These are phyloP conservation scores for Monilinia aucupariae DNA, from an alignment of 2,329 filamentous ascomycete species.

Conservation along the genomic window DNA sequence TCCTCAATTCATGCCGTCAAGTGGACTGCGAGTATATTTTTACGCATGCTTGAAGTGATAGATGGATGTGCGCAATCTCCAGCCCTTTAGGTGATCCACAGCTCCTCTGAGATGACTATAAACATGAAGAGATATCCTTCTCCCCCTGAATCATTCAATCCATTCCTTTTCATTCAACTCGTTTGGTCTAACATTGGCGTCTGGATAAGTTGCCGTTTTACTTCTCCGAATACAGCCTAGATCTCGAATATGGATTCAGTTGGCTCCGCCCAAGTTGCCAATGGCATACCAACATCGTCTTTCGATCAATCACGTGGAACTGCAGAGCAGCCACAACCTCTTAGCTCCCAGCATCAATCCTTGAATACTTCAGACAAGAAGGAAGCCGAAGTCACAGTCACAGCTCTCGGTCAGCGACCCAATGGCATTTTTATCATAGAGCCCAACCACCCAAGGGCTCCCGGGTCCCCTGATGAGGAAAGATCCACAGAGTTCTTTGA, in stretches of 20 bases:
- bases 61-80: slow-evolving; percentile 7
- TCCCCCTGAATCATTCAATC: not conserved
- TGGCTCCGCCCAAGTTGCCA: not conserved
- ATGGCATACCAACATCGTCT: not conserved
- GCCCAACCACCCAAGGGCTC: not conserved
- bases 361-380: not conserved
- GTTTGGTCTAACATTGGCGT: not conserved
- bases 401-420: not conserved
- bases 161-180: not conserved
- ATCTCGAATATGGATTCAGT: slow-evolving; percentile 4
- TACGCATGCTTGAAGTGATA: slow-evolving; percentile 6
- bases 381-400: not conserved
- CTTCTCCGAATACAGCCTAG: not conserved
- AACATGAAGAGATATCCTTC: slow-evolving; percentile 4
- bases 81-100: slow-evolving; percentile 2
- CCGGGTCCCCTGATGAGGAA: not conserved
- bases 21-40: not conserved
- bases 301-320: not conserved
- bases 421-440: slow-evolving; percentile 11
- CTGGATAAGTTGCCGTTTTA: not conserved
- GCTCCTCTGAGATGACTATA: slow-evolving; percentile 1
- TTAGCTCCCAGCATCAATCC: not conserved
- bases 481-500: not conserved
- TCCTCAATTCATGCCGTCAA: not conserved
- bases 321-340: not conserved